Evolutionary conservation across 176 grass and related monocot species (phyloP).

Genomic region (Themeda triandra): DNA sequence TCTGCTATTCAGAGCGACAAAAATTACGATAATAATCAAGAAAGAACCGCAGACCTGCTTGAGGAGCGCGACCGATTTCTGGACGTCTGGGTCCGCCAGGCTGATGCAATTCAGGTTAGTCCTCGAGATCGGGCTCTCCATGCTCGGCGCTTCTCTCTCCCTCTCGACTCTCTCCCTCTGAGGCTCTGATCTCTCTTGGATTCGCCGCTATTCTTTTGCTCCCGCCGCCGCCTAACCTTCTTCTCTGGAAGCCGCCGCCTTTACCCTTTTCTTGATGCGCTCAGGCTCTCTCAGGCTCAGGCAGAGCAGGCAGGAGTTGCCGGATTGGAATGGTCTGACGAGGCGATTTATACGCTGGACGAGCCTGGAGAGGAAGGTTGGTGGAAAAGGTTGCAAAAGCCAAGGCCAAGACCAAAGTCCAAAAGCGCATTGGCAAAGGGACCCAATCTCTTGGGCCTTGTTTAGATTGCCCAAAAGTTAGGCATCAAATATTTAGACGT

Average conservation of each 20-base stretch:
- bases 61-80: constrained; percentile 76
- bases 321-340: background rate
- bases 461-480: too few relatives aligned
- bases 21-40: background rate
- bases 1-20: background rate
- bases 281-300: background rate
- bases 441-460: background rate
- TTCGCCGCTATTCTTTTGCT: background rate
- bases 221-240: background rate
- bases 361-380: background rate
- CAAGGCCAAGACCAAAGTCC: background rate
- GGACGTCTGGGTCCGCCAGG: constrained; percentile 58
- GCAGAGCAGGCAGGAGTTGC: background rate
- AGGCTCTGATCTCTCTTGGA: constrained; percentile 4
- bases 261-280: background rate
- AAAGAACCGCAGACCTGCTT: constrained; percentile 59
- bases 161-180: background rate
- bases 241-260: background rate
- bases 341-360: background rate
- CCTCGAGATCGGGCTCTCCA: constrained; percentile 52
- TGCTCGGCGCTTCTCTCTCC: background rate
- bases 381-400: constrained; percentile 27
- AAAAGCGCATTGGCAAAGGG: constrained; percentile 1
- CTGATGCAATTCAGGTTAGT: constrained; percentile 75
- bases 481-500: background rate